Conservation (phyloP, 176 grass and related monocot genomes). For the Tuctoria greenei region DNA sequence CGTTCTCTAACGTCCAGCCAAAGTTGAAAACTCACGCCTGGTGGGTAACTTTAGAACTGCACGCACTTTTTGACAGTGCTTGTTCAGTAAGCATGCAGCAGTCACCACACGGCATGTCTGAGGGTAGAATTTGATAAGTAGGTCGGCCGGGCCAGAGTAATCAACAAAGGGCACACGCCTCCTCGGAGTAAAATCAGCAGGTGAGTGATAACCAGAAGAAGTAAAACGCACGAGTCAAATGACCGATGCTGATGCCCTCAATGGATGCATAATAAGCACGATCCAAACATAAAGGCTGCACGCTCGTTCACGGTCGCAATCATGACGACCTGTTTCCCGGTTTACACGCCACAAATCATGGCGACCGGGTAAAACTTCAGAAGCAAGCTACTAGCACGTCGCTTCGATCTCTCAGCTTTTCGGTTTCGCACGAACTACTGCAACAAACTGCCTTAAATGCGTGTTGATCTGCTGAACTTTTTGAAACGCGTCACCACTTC, state of each 20-base stretch:
- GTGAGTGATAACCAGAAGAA: no score
- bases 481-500: background rate
- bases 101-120: no score
- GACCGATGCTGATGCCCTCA: no score
- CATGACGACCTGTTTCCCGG: conserved; percentile 7
- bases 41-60: no score
- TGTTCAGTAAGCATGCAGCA: background rate
- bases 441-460: conserved; percentile 19
- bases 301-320: conserved; percentile 26
- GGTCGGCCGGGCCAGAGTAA: no score
- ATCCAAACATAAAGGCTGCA: background rate
- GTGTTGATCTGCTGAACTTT: background rate
- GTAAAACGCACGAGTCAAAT: background rate
- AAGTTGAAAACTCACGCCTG: no score
- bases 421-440: background rate
- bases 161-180: no score
- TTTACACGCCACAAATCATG: conserved; percentile 30
- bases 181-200: no score
- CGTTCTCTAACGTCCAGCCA: background rate
- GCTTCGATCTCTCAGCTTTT: background rate
- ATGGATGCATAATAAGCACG: background rate
- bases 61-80: background rate
- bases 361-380: conserved; percentile 6
- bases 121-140: no score
- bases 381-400: conserved; percentile 28